Evolutionary conservation across 129 eudicot species (phyloP), one percentile per base, ranked within the genome.

Genomic region (Pulicaria dysenterica): DNA sequence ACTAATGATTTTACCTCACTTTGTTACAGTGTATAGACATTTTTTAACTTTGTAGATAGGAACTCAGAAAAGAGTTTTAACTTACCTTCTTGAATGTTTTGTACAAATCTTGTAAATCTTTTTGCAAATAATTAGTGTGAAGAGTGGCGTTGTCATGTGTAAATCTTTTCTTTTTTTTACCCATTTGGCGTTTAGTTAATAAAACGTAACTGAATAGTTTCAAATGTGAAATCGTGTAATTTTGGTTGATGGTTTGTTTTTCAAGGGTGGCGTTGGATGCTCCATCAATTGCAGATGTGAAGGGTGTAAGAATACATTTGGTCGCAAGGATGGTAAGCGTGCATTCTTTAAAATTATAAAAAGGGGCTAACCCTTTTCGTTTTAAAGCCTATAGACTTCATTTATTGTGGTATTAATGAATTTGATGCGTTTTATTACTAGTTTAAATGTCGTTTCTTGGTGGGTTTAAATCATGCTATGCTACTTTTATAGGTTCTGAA

Each of bases 201-300:
- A 24, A 24, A 24, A 24, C 31, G 2, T 24, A 24, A 24, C 31
- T 24, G 31, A 24, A 24, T 24, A 24, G 2, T 24, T 1, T 24
- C 31, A 24, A 24, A n/a, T 46, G 31, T 73, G 38, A 15, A 15
- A 51, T 47, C 6, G 66, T 45, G 80, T 77, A 69, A 83, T 72
- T 59, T 42, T 39, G 76, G 56, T 13, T 38, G 58, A 13, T 75
- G 69, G 36, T 72, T 73, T 56, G 17, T 59, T 72, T 67, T 16
- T 71, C 31, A 75, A 95, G 99, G 97, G 97, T 69, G 99, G 99
- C 11, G 99, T 95, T 78, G 97, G 99, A 70, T 95, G 99, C 88
- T 95, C 99, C 43, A 76, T 88, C 19, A 86, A 84, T 83, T 95
- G 99, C 88, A 84, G 99, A 85, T 95, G 99, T 67, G 99, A 95